These are phyloP conservation scores for Poterioochromonas sp. DNA, from an alignment of 352 stramenopile species.

Conservation along the genomic window DNA sequence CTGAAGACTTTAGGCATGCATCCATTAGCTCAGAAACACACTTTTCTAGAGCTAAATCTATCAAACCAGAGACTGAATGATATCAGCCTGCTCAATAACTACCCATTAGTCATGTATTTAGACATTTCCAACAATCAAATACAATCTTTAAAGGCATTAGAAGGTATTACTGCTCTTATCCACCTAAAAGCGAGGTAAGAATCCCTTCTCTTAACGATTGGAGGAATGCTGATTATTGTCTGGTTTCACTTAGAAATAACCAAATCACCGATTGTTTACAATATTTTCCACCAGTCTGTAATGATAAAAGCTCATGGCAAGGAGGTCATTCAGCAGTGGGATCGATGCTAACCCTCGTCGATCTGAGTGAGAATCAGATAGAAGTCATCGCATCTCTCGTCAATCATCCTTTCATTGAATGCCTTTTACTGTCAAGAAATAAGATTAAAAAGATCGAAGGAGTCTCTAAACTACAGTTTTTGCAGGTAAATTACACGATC, in stretches of 20 bases:
- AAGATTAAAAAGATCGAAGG: background rate
- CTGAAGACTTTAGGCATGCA: slow-evolving; percentile 6
- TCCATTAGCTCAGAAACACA: background rate
- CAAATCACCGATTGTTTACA: slow-evolving; percentile 11
- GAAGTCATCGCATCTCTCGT: background rate
- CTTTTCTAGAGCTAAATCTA: background rate
- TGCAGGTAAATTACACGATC: too few species aligned
- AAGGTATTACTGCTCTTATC: background rate
- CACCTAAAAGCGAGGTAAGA: background rate
- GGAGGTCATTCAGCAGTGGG: background rate
- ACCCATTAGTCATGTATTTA: slow-evolving; percentile 2
- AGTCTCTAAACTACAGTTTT: background rate
- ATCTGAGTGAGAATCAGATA: slow-evolving; percentile 5
- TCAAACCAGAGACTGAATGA: background rate
- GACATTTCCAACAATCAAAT: slow-evolving; percentile 15
- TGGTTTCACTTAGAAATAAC: background rate
- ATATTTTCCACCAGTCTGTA: background rate
- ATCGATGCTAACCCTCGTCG: slow-evolving; percentile 9
- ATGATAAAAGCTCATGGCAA: background rate
- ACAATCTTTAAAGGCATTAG: background rate
- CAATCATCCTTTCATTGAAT: background rate
- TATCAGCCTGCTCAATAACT: background rate
- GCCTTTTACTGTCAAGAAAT: background rate
- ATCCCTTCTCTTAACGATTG: background rate
- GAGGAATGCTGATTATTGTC: background rate